These are phyloP conservation scores for Phytophthora palmivora DNA, from an alignment of 352 stramenopile genomes.

Conservation along the genomic window DNA sequence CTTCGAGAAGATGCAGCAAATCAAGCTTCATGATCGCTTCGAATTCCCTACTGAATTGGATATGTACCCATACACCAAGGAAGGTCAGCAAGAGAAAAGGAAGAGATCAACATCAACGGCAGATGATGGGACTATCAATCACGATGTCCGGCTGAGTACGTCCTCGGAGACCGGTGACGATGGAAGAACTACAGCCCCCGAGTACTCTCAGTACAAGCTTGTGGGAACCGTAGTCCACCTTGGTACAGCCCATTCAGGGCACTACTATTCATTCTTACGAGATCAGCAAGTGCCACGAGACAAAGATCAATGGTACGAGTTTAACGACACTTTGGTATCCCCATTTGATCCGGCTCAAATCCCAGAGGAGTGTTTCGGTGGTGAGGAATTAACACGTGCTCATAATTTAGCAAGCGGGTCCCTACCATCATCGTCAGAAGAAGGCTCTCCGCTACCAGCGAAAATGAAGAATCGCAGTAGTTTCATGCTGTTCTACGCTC, in stretches of 20 bases:
- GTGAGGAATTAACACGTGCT: slow-evolving; percentile 41
- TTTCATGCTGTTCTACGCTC: slow-evolving; percentile 90
- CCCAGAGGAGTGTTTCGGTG: slow-evolving; percentile 77
- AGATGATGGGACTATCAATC: slow-evolving; percentile 23
- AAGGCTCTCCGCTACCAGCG: slow-evolving; percentile 26
- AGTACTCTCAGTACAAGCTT: slow-evolving; percentile 90
- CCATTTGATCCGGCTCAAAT: slow-evolving; percentile 78
- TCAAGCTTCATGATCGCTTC: slow-evolving; percentile 94
- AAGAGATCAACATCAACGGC: slow-evolving; percentile 32
- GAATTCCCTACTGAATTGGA: slow-evolving; percentile 93
- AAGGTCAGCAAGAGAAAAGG: slow-evolving; percentile 79
- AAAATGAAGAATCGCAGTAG: slow-evolving; percentile 87
- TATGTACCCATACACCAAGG: slow-evolving; percentile 91
- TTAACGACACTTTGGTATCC: slow-evolving; percentile 88
- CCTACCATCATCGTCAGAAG: slow-evolving; percentile 22
- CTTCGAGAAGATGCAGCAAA: slow-evolving; percentile 94
- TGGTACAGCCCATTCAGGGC: slow-evolving; percentile 86
- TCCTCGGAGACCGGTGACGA: slow-evolving; percentile 28
- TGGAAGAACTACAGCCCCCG: slow-evolving; percentile 53
- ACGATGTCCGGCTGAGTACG: slow-evolving; percentile 38
- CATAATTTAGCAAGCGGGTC: slow-evolving; percentile 32
- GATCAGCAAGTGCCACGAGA: slow-evolving; percentile 56
- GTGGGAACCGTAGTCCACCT: slow-evolving; percentile 90
- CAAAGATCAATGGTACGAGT: slow-evolving; percentile 79
- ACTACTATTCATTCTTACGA: slow-evolving; percentile 92